Percentiles rank a stretch among this genome's conserved stretches.
Conservation (phyloP, 2,329 filamentous ascomycete species). For the Lachnellula suecica region DNA sequence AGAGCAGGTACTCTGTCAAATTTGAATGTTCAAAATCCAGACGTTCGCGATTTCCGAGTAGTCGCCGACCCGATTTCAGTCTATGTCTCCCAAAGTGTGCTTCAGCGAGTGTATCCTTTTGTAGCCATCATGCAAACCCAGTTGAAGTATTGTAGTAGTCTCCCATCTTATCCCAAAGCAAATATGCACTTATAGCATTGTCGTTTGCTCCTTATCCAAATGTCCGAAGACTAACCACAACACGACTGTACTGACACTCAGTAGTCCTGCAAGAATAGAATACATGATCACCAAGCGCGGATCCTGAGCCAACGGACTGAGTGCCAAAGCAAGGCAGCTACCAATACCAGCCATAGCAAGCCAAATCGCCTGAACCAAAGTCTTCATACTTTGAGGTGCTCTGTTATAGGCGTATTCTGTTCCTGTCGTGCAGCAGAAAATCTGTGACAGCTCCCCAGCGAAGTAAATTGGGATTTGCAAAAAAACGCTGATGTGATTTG, state of each 20-base stretch:
- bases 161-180: too few species aligned
- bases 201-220: background rate
- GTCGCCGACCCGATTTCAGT: too few species aligned
- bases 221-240: constrained; percentile 3
- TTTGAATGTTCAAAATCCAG: too few species aligned
- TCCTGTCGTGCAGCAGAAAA: constrained; percentile 52
- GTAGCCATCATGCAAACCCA: too few species aligned
- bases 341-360: constrained; percentile 56
- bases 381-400: constrained; percentile 43
- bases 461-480: constrained; percentile 48
- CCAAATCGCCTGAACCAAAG: constrained; percentile 47
- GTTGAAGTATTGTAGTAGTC: too few species aligned
- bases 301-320: constrained; percentile 39
- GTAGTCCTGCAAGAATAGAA: constrained; percentile 50
- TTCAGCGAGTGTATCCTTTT: too few species aligned
- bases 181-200: background rate
- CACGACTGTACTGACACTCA: constrained; percentile 46
- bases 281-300: constrained; percentile 61
- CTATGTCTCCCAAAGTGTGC: too few species aligned
- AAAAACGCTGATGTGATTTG: constrained; percentile 44
- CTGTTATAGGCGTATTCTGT: constrained; percentile 62
- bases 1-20: too few species aligned
- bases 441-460: constrained; percentile 44
- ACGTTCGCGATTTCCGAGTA: too few species aligned
- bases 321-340: constrained; percentile 43